Conservation (phyloP, 495 filamentous ascomycete genomes). For the Saxophila tyrrhenica region DNA sequence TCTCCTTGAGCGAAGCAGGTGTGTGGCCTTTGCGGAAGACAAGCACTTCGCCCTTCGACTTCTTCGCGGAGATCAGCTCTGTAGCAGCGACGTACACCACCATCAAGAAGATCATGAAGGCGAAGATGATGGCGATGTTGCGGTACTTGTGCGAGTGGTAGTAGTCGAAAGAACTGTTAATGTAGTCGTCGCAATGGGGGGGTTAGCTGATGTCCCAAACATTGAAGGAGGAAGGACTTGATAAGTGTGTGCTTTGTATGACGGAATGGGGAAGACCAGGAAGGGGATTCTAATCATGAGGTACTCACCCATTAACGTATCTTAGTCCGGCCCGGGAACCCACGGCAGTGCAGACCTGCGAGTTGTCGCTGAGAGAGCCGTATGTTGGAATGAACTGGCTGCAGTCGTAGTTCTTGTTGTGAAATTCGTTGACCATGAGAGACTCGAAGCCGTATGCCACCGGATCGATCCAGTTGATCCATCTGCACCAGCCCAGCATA, state of each 20-base stretch:
- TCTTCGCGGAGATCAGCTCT: slow-evolving; percentile 64
- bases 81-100: slow-evolving; percentile 55
- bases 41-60: slow-evolving; percentile 80
- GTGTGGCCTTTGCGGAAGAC: slow-evolving; percentile 72
- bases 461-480: slow-evolving; percentile 80
- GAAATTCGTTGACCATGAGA: slow-evolving; percentile 86
- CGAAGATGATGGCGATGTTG: slow-evolving; percentile 71
- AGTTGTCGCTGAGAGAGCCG: slow-evolving; percentile 25
- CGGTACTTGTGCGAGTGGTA: slow-evolving; percentile 56
- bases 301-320: slow-evolving; percentile 48
- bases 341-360: slow-evolving; percentile 48
- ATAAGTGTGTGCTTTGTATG: no score
- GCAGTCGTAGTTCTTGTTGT: slow-evolving; percentile 52
- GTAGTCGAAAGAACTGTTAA: slow-evolving; percentile 51
- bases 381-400: slow-evolving; percentile 46
- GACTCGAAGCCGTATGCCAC: slow-evolving; percentile 80
- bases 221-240: no score
- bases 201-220: no score
- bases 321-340: slow-evolving; percentile 49
- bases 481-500: slow-evolving; percentile 77
- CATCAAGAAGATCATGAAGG: slow-evolving; percentile 59
- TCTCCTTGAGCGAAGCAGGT: slow-evolving; percentile 45
- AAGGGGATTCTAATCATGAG: no score
- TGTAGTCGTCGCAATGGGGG: slow-evolving; percentile 57
- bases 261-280: no score